A percentile compares a stretch with the other conserved stretches of the same genome.
phyloP scores from a whole-genome alignment of 805 yeast species.

The Teunomyces pallodes region DNA sequence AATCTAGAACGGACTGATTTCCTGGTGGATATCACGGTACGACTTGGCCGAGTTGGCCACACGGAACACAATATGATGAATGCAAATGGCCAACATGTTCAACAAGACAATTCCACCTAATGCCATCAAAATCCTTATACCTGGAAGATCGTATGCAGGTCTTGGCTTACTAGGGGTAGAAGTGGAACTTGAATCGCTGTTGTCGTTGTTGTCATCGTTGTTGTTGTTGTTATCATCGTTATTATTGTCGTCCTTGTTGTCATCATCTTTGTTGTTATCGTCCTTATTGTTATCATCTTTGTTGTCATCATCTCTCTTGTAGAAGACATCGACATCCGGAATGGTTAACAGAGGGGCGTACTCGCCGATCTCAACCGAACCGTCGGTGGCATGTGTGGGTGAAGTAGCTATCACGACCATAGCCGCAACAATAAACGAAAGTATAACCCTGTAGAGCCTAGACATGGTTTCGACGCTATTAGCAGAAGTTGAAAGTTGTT shows the following conservation, averaged over 20 bases:
- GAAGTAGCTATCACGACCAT: neutral
- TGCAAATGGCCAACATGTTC: slow-evolving; percentile 34
- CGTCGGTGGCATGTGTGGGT: neutral
- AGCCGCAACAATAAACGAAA: neutral
- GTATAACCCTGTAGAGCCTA: neutral
- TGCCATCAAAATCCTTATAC: slow-evolving; percentile 32
- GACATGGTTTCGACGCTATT: neutral
- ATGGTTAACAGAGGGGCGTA: neutral
- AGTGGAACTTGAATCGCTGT: neutral
- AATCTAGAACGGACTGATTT: slow-evolving; percentile 1
- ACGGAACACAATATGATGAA: slow-evolving; percentile 33
- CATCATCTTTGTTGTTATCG: neutral
- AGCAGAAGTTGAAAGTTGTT: neutral
- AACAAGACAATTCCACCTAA: slow-evolving; percentile 33
- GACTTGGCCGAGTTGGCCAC: slow-evolving; percentile 1
- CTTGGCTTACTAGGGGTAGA: slow-evolving; percentile 4
- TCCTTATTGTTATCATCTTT: neutral
- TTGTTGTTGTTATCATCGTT: neutral
- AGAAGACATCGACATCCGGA: neutral
- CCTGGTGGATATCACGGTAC: slow-evolving; percentile 1
- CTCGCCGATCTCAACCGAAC: neutral
- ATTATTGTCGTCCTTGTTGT: neutral
- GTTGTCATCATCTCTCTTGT: neutral
- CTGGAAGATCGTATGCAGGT: slow-evolving; percentile 18
- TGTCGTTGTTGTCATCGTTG: neutral